Evolutionary conservation across 345 rosid species (phyloP), one percentile per base, ranked within the genome.

Genomic region (Schrenkiella parvula): DNA sequence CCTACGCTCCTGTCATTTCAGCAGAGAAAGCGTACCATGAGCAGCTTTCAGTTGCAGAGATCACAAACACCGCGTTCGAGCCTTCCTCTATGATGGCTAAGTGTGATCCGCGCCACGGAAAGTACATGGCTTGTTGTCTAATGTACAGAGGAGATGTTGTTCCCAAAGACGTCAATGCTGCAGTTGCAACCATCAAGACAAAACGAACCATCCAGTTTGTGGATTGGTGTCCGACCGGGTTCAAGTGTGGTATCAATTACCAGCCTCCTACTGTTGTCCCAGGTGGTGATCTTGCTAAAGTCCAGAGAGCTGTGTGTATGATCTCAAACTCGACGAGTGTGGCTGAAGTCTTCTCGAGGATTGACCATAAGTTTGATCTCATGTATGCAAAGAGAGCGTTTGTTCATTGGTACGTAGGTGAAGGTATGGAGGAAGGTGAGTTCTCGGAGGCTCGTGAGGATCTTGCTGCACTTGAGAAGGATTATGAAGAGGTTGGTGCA

Each of bases 61-160:
- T 81, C 69, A 81, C 84, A n/a, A 81, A 79, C 66, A 78, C 72
- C 8, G 78, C 80, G 2, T 80, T 80, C 6, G 83, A 80, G 70
- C 80, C 80, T 11, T 72, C 80, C 37, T 76, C 80, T 14, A 80
- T 80, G 78, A 80, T 76, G 80, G 78, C 83, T n/a, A 80, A 80
- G 68, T 80, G 84, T 15, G 82, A 78, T 38, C 82, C 84, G 4
- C 82, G 82, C 50, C 82, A 81, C 65, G 82, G 84, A 37, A 78
- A 81, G 17, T 81, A 81, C 84, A 81, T 81, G 84, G 84, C 84
- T 2, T 81, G 84, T 34, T 76, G 79, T 21, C 17, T 70, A 13
- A 70, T 77, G 76, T 77, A 71, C 44, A 26, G 80, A 19, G 80
- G 80, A 7, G 80, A 77, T 18, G 76, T 71, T 6, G 76, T 77